A percentile compares a stretch with the other conserved stretches of the same genome.
Evolutionary conservation across 2,329 filamentous ascomycete species (phyloP).

Genomic region (Decorospora gaudefroyi): DNA sequence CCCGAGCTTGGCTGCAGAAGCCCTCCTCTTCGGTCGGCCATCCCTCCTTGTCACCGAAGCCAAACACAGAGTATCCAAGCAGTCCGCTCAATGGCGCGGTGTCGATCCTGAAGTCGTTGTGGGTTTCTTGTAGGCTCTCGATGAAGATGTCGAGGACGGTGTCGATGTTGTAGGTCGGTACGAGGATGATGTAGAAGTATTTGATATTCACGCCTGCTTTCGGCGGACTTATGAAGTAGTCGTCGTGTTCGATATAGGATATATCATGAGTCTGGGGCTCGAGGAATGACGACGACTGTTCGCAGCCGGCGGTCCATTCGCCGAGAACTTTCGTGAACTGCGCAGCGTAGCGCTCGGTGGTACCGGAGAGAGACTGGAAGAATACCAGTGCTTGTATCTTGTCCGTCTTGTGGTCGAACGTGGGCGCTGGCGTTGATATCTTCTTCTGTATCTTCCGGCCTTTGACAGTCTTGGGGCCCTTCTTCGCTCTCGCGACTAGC

Average conservation of each 20-base stretch:
- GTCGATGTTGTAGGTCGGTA: slow-evolving; percentile 95
- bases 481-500: slow-evolving; percentile 33
- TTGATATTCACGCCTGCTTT: slow-evolving; percentile 61
- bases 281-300: slow-evolving; percentile 50
- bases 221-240: slow-evolving; percentile 82
- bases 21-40: slow-evolving; percentile 91
- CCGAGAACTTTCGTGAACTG: slow-evolving; percentile 64
- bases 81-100: slow-evolving; percentile 77
- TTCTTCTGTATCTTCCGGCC: slow-evolving; percentile 41
- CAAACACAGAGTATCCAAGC: slow-evolving; percentile 90
- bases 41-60: slow-evolving; percentile 85
- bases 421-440: slow-evolving; percentile 18
- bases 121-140: slow-evolving; percentile 85
- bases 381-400: slow-evolving; percentile 78
- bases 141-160: slow-evolving; percentile 87
- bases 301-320: slow-evolving; percentile 44
- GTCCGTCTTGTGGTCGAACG: slow-evolving; percentile 39
- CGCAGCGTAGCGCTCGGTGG: slow-evolving; percentile 74
- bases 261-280: slow-evolving; percentile 74
- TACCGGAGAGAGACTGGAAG: slow-evolving; percentile 85
- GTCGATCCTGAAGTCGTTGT: slow-evolving; percentile 95
- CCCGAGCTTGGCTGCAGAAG: slow-evolving; percentile 89
- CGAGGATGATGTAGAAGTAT: slow-evolving; percentile 79
- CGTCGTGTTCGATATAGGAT: slow-evolving; percentile 86
- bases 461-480: slow-evolving; percentile 47